Base-by-base conservation (phyloP, 2,329 filamentous ascomycete species). In the Colletotrichum australisinense region DNA sequence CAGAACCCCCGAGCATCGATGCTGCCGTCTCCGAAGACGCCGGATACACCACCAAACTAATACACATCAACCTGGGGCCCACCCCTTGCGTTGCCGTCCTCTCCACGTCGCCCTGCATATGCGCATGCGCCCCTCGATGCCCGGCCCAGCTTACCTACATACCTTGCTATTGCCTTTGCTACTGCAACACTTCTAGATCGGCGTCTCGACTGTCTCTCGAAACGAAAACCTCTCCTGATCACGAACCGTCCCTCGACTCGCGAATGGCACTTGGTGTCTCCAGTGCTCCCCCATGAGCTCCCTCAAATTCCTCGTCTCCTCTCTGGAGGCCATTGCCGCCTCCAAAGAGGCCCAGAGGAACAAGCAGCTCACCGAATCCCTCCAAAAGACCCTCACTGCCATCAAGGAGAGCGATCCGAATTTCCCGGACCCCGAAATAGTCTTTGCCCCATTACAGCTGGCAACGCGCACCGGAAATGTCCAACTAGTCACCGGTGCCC, bases 241-340 rank as follows among this genome's bases (percentile, higher is more conserved):
- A 26, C 70, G 55, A 71, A 28, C 28, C 6, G 16, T 30, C 4
- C 28, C 22, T 59, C 52, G 32, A 52, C 52, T 42, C 32, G 63
- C 86, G 86, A 82, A 88, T 88, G 87, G 82, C 85, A 81, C 77
- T 82, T 83, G 78, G 81, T 75, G 76, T 74, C 77, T 77, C 77
- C 76, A 78, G 78, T 80, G 86, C 79, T 89, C 91, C 81, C 93
- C 91, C 78, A 93, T 97, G 87, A 97, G 93, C 88, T 98, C 97
- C 77, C 92, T 97, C 79, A 95, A 98, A 79, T 99, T 99, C 82
- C 95, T 99, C 79, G 92, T 97, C 80, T 95, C 94, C 80, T 96
- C 97, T 52, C 86, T 99, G 81, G 97, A 98, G 87, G 93, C 92
- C 81, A 98, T 99, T 80, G 94, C 94, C 73, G 90, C 93, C 69